Conservation (phyloP, 805 yeast genomes). For the Ogataea glucozyma region DNA sequence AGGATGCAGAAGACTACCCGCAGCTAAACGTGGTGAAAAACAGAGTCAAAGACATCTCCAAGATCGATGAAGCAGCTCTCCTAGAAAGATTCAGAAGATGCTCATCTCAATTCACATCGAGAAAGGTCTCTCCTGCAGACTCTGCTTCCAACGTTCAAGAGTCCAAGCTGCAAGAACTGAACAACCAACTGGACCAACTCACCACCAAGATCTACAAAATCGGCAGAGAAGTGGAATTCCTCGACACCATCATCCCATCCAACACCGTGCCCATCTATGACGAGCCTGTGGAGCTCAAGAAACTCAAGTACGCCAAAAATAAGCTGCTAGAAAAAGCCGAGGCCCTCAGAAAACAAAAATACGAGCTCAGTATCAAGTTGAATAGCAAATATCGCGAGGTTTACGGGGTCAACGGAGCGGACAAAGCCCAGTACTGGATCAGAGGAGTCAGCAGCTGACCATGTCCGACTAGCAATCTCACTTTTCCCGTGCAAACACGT, state of each 20-base stretch:
- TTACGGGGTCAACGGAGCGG: constrained; percentile 34
- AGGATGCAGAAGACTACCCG: constrained; percentile 11
- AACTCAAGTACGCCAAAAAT: constrained; percentile 30
- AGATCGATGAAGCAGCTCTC: constrained; percentile 17
- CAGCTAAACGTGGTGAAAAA: constrained; percentile 21
- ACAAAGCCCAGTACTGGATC: constrained; percentile 56
- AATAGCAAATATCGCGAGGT: constrained; percentile 29
- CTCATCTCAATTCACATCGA: constrained; percentile 31
- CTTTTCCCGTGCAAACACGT: neutral
- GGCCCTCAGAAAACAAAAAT: constrained; percentile 30
- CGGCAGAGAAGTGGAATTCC: constrained; percentile 32
- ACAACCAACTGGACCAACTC: constrained; percentile 19
- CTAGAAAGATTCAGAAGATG: constrained; percentile 24
- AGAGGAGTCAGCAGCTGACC: constrained; percentile 48
- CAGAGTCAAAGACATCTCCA: constrained; percentile 17
- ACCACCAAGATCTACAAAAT: constrained; percentile 29
- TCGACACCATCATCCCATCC: constrained; percentile 31
- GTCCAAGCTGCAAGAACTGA: constrained; percentile 21
- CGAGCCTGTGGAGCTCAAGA: constrained; percentile 27
- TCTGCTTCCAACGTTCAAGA: too few relatives aligned
- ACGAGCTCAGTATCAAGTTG: constrained; percentile 33
- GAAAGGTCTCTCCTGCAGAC: constrained; percentile 17
- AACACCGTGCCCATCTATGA: constrained; percentile 19
- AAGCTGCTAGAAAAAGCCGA: constrained; percentile 33
- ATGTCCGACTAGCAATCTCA: neutral